Conservation (phyloP, 78 protist species). For the Planoprotostelium fungivorum region DNA sequence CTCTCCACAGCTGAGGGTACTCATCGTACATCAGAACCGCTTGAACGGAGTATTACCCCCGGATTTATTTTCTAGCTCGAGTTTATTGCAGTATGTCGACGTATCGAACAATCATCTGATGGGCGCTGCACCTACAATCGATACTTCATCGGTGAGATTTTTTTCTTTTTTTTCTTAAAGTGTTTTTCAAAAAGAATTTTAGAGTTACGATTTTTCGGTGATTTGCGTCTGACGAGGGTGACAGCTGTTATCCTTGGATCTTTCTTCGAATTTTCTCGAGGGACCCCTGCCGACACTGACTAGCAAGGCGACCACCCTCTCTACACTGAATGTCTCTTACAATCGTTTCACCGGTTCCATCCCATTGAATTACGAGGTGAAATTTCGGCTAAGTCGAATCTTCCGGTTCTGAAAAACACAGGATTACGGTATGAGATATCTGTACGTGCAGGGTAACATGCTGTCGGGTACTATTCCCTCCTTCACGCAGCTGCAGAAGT, state of each 20-base stretch:
- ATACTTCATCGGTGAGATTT: neutral
- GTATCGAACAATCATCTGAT: too few relatives aligned
- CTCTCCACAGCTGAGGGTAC: neutral
- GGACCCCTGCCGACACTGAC: neutral
- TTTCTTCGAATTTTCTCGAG: neutral
- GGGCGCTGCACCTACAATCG: too few relatives aligned
- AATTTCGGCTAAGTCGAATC: too few relatives aligned
- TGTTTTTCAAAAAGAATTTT: neutral
- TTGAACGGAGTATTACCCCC: neutral
- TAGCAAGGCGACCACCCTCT: neutral
- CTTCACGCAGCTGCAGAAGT: neutral
- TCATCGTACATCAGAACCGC: neutral
- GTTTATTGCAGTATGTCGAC: neutral
- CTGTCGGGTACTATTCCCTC: neutral
- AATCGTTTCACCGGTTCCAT: neutral
- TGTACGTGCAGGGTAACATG: too few relatives aligned
- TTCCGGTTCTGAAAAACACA: too few relatives aligned
- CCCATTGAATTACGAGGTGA: neutral
- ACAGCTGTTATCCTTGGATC: neutral
- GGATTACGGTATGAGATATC: too few relatives aligned
- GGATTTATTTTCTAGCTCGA: neutral
- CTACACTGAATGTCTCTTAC: neutral
- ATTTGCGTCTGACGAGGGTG: neutral
- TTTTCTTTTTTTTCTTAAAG: too few relatives aligned
- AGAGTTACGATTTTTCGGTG: neutral